These are phyloP conservation scores for Vitis hybrid DNA, from an alignment of 177 flowering plant genomes.

Conservation along the genomic window DNA sequence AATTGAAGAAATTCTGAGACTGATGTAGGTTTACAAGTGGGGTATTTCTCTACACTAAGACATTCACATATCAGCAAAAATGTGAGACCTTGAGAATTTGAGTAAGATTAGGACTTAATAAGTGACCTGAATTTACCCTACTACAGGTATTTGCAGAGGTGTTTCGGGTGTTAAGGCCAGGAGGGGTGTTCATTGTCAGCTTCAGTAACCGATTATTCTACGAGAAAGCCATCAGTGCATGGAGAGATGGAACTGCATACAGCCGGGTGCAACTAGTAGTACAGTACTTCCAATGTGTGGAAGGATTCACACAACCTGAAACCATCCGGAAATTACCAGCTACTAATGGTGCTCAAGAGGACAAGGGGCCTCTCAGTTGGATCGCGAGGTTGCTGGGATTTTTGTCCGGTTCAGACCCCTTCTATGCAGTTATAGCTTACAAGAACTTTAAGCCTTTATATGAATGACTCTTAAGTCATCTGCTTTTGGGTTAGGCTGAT, in stretches of 20 bases:
- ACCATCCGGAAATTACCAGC: constrained; percentile 39
- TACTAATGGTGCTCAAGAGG: constrained; percentile 19
- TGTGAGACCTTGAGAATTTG: too few relatives aligned
- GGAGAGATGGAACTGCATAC: constrained; percentile 76
- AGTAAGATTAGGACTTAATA: background rate
- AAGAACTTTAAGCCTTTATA: constrained; percentile 63
- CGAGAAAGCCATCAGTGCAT: constrained; percentile 70
- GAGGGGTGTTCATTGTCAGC: constrained; percentile 79
- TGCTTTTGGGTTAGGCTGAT: too few relatives aligned
- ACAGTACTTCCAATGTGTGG: constrained; percentile 70
- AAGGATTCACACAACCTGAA: constrained; percentile 73
- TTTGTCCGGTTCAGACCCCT: constrained; percentile 69
- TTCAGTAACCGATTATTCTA: constrained; percentile 79
- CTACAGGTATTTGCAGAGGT: constrained; percentile 78
- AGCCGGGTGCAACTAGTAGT: constrained; percentile 68
- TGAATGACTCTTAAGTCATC: constrained; percentile 24
- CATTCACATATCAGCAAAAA: too few relatives aligned
- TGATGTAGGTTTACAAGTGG: too few relatives aligned
- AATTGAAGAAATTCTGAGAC: too few relatives aligned
- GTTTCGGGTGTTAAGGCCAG: constrained; percentile 65
- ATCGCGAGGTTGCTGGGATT: constrained; percentile 39
- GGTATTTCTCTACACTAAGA: too few relatives aligned
- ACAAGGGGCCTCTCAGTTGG: constrained; percentile 39
- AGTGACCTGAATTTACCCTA: background rate
- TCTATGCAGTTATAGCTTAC: constrained; percentile 76